Percentiles rank a stretch among this genome's conserved stretches.
These are phyloP conservation scores for slime mould (Dictyostelium discoideum) DNA, from an alignment of 78 protist species.

Conservation along the genomic window DNA sequence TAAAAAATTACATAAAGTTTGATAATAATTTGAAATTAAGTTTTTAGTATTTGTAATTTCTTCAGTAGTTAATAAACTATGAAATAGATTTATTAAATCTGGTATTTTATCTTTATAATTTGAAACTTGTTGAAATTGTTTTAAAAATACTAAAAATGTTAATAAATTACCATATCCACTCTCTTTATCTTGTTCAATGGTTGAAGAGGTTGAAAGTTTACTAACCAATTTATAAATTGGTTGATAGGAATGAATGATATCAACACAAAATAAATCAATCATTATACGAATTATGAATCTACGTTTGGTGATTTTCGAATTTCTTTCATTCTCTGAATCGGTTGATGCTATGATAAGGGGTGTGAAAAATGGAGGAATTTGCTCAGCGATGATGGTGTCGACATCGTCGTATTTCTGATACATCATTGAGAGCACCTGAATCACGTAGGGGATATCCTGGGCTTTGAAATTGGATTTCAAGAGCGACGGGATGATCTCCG, in stretches of 20 bases:
- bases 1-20: constrained; percentile 1
- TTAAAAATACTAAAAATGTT: constrained; percentile 8
- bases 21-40: constrained; percentile 21
- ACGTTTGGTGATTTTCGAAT: constrained; percentile 44
- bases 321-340: constrained; percentile 33
- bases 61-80: constrained; percentile 15
- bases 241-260: constrained; percentile 39
- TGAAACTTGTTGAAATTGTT: constrained; percentile 25
- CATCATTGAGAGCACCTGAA: constrained; percentile 24
- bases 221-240: constrained; percentile 26
- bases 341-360: constrained; percentile 1
- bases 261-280: constrained; percentile 33
- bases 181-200: constrained; percentile 62
- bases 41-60: neutral
- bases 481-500: constrained; percentile 56
- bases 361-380: constrained; percentile 21
- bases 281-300: constrained; percentile 32
- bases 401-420: constrained; percentile 61
- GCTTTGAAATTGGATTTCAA: constrained; percentile 50
- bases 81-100: constrained; percentile 18
- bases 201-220: neutral
- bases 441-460: constrained; percentile 8
- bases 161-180: constrained; percentile 25
- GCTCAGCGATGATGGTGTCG: neutral
- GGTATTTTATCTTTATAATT: neutral